These are phyloP conservation scores for Penicillium frequentans DNA, from an alignment of 2,329 filamentous ascomycete genomes.

Conservation along the genomic window DNA sequence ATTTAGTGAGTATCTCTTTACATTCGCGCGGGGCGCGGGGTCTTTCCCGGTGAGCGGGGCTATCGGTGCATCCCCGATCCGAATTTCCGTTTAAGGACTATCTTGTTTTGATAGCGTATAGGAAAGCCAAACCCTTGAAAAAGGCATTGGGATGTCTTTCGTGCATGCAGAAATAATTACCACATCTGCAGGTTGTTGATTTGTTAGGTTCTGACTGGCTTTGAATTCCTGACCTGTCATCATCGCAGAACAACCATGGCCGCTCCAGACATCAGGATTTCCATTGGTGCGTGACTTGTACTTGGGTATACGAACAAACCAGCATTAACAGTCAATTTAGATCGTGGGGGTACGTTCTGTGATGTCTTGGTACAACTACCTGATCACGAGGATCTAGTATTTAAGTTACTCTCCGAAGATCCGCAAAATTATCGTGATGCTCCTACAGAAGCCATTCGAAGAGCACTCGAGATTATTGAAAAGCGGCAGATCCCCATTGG, in stretches of 20 bases:
- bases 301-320: too few relatives aligned
- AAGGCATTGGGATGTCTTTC: background rate
- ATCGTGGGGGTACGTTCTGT: background rate
- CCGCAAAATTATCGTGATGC: conserved; percentile 1
- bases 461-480: background rate
- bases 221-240: background rate
- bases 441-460: conserved; percentile 1
- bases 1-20: background rate
- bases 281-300: background rate
- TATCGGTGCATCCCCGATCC: conserved; percentile 2
- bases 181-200: background rate
- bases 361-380: background rate
- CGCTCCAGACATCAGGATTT: background rate
- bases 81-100: background rate
- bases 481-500: background rate
- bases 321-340: background rate
- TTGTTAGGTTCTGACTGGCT: background rate
- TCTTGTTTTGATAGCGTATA: background rate
- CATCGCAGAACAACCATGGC: background rate
- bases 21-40: background rate
- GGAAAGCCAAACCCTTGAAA: background rate
- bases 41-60: background rate
- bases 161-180: background rate
- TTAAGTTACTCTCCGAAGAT: conserved; percentile 1
- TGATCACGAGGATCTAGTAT: background rate